These are phyloP conservation scores for Thalassiosira hispida DNA, from an alignment of 352 stramenopile genomes.

Conservation along the genomic window DNA sequence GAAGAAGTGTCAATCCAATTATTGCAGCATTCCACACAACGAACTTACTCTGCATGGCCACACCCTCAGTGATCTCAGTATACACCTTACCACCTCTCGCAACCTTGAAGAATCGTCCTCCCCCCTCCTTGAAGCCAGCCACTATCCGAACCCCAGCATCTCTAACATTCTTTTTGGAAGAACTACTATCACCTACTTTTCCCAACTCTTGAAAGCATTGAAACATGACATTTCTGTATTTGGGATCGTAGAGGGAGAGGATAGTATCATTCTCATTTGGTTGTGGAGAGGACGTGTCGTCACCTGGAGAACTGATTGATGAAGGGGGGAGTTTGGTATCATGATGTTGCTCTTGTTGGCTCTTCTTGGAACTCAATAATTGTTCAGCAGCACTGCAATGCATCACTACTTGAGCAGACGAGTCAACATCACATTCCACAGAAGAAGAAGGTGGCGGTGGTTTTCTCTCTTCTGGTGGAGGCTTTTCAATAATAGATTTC, in stretches of 20 bases:
- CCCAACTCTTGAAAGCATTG: slow-evolving; percentile 17
- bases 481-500: neutral
- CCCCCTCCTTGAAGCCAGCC: slow-evolving; percentile 2
- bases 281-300: neutral
- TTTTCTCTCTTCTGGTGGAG: too few species aligned
- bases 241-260: slow-evolving; percentile 12
- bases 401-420: too few species aligned
- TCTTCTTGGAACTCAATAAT: too few species aligned
- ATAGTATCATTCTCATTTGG: slow-evolving; percentile 35
- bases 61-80: slow-evolving; percentile 5
- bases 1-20: neutral
- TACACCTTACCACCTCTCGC: neutral
- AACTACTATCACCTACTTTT: neutral
- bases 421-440: neutral
- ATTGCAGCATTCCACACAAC: neutral
- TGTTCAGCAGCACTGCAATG: too few species aligned
- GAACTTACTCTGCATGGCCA: slow-evolving; percentile 13
- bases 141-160: neutral
- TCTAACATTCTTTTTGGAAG: neutral
- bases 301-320: slow-evolving; percentile 1
- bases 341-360: neutral
- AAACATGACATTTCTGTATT: slow-evolving; percentile 8
- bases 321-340: neutral
- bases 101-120: slow-evolving; percentile 18
- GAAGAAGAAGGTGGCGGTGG: too few species aligned